Evolutionary conservation across 2,329 filamentous ascomycete species (phyloP).

Genomic region (Fusarium sp.): DNA sequence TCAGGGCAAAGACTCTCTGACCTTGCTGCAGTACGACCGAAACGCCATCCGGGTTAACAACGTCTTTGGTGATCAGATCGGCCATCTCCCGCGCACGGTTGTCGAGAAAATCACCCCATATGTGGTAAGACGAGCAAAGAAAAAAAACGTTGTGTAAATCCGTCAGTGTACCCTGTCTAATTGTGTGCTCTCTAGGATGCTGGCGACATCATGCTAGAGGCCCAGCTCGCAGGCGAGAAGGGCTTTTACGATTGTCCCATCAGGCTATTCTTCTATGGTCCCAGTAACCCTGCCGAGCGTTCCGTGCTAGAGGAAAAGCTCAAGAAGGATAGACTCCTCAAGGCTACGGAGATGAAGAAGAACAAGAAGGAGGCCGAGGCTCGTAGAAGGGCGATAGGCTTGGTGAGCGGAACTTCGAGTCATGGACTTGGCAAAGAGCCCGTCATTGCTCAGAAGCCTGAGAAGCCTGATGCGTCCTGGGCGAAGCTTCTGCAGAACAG

Average conservation of each 20-base stretch:
- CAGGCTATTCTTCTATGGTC: constrained; percentile 72
- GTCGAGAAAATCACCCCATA: constrained; percentile 77
- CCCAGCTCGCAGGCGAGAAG: constrained; percentile 71
- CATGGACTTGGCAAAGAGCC: constrained; percentile 47
- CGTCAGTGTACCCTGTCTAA: constrained; percentile 21
- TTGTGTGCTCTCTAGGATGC: constrained; percentile 55
- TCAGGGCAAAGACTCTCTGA: constrained; percentile 7
- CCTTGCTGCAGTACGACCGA: constrained; percentile 61
- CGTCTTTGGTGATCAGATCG: constrained; percentile 76
- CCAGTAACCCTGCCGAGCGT: constrained; percentile 61
- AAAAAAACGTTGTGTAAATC: not conserved
- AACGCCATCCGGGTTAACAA: constrained; percentile 84
- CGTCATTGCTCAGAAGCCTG: constrained; percentile 43
- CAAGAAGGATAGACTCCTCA: constrained; percentile 69
- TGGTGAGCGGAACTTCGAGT: constrained; percentile 51
- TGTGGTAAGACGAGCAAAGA: constrained; percentile 59
- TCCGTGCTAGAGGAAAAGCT: constrained; percentile 66
- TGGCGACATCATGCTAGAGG: constrained; percentile 70
- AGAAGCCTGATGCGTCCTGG: constrained; percentile 57
- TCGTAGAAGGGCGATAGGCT: constrained; percentile 55
- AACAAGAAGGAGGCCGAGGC: constrained; percentile 62
- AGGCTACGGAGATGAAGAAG: constrained; percentile 62
- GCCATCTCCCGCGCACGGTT: constrained; percentile 73
- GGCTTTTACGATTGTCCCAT: constrained; percentile 75
- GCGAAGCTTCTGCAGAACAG: constrained; percentile 71